Percentiles rank a stretch among this genome's conserved stretches.
phyloP scores from a whole-genome alignment of 2,329 filamentous ascomycete species.

The Tolypocladium pustulatum region DNA sequence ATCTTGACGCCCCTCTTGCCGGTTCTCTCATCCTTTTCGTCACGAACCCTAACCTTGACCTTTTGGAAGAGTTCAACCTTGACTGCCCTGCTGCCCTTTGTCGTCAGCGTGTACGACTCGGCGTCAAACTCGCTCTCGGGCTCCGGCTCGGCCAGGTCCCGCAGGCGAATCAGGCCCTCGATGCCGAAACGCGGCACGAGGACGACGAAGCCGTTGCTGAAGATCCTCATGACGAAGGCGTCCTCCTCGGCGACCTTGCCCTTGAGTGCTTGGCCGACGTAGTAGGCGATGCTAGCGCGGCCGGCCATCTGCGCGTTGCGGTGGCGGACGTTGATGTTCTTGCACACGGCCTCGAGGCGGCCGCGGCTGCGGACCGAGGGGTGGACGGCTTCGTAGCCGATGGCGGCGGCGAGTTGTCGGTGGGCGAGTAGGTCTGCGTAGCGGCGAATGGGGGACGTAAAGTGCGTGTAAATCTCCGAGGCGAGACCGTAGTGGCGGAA shows the following conservation, averaged over 20 bases:
- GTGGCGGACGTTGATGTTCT: constrained; percentile 96
- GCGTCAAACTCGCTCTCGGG: constrained; percentile 76
- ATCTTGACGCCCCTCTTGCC: constrained; percentile 88
- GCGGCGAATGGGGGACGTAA: constrained; percentile 91
- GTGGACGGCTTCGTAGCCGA: constrained; percentile 83
- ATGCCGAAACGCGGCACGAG: constrained; percentile 94
- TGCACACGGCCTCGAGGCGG: constrained; percentile 87
- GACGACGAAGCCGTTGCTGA: constrained; percentile 94
- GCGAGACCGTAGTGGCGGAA: constrained; percentile 97
- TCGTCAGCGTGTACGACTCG: constrained; percentile 69
- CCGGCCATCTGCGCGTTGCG: constrained; percentile 95
- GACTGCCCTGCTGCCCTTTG: constrained; percentile 42
- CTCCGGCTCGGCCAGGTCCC: constrained; percentile 69
- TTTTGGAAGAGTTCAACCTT: constrained; percentile 83
- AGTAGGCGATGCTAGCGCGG: constrained; percentile 91
- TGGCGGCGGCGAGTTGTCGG: constrained; percentile 87
- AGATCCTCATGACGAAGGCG: constrained; percentile 93
- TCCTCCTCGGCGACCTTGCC: constrained; percentile 68
- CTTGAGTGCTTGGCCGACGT: constrained; percentile 92
- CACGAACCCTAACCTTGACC: constrained; percentile 78
- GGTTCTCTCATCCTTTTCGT: constrained; percentile 90
- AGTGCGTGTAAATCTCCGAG: constrained; percentile 96
- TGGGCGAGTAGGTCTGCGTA: constrained; percentile 96
- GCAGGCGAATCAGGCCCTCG: constrained; percentile 77
- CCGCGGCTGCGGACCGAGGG: constrained; percentile 69